These are phyloP conservation scores for Debaryomycetaceae sp. DNA, from an alignment of 1,139 yeast species.

Conservation along the genomic window DNA sequence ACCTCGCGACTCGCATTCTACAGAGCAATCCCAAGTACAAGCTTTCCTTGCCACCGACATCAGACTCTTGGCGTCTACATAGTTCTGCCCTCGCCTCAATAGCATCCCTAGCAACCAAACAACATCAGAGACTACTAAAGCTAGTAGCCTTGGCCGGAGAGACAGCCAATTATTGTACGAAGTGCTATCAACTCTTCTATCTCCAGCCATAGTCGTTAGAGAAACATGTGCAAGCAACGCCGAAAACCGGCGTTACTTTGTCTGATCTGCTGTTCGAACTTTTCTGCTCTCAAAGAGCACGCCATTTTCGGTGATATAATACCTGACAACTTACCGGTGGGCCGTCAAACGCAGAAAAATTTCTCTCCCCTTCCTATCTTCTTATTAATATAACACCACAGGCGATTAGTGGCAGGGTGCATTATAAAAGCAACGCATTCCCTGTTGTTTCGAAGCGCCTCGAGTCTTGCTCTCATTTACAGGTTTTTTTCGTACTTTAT, in stretches of 20 bases:
- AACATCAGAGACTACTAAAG: no score
- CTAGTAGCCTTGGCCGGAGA: no score
- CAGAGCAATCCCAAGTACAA: no score
- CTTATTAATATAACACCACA: not conserved
- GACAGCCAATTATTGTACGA: no score
- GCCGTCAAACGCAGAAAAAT: not conserved
- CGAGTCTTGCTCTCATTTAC: not conserved
- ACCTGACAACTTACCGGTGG: not conserved
- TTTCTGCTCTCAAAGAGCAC: not conserved
- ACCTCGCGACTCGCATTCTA: no score
- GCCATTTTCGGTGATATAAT: not conserved
- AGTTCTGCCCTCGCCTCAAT: no score
- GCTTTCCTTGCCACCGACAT: no score
- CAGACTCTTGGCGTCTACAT: no score
- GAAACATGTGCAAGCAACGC: not conserved
- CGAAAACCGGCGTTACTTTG: not conserved
- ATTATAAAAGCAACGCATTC: not conserved
- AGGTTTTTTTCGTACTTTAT: no score
- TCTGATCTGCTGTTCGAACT: no score
- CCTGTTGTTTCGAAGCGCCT: not conserved
- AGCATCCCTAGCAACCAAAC: no score
- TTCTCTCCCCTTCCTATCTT: not conserved
- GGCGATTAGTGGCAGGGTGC: not conserved
- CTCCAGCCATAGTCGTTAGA: not conserved
- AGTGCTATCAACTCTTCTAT: no score